Conservation (phyloP, 768 basidiomycete genomes). For the Psilocybe tampanensis region DNA sequence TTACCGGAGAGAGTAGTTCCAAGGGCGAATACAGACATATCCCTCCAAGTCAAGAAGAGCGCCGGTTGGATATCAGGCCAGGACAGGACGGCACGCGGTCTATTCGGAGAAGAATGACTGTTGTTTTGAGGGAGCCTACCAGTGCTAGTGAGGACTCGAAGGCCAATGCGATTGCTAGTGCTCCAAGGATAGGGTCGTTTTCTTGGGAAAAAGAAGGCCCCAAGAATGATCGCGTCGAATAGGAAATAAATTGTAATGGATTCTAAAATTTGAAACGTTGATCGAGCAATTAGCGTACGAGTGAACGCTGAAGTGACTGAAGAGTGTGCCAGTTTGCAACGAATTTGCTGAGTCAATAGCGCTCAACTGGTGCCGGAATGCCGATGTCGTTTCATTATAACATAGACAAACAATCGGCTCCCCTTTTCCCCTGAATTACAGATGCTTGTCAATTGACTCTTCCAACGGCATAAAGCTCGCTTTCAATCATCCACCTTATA, state of each 20-base stretch:
- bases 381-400: no score
- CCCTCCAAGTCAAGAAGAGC: not conserved
- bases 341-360: no score
- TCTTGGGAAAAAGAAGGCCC: no score
- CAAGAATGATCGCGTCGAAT: not conserved
- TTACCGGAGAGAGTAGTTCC: not conserved
- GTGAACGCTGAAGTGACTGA: no score
- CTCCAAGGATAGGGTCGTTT: no score
- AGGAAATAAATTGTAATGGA: no score
- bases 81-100: not conserved
- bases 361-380: no score
- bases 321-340: no score
- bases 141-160: no score
- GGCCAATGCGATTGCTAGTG: not conserved
- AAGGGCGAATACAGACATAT: not conserved
- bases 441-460: not conserved
- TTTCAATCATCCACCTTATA: not conserved
- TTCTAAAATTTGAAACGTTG: no score
- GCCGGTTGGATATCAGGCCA: not conserved
- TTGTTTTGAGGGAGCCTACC: not conserved
- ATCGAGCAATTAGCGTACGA: no score
- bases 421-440: no score
- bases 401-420: not conserved
- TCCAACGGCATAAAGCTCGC: conserved; percentile 11
- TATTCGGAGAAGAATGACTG: not conserved